Base-by-base conservation (phyloP, 148 eudicot genomes). In the Chenopodium berlandieri region DNA sequence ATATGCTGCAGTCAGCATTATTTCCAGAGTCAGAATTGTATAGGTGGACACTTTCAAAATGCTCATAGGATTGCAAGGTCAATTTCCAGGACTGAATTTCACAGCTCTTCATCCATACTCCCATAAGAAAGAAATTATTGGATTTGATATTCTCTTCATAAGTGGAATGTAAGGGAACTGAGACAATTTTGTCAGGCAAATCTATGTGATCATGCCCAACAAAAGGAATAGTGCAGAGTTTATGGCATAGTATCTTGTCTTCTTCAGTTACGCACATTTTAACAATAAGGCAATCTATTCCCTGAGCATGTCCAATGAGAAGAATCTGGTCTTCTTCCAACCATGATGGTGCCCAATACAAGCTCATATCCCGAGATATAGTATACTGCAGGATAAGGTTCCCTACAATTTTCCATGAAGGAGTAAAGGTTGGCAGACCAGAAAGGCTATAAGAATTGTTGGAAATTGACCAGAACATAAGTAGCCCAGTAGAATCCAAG, bases 331-430 rank as follows among this genome's bases (percentile, higher is more conserved):
- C 90, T 37, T 84, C 88, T 76, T 87, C 87, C 75, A 86, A 73
- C 79, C 88, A 78, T 66, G 89, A 88, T 48, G 93, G 93, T 54
- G 91, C 93, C 99, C 99, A 97, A n/a, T 84, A 76, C 88, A 97
- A 82, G 87, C 89, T 89, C 32, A 86, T 78, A 88, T 85, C 87
- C 69, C 52, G 90, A 75, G 86, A 83, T 65, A 78, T 58, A 80
- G 85, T 82, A 78, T 82, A 87, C 47, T 81, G 82, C 78, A 85
- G 17, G 52, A 19, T 34, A 86, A 83, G 8, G 80, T 87, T 86
- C 78, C 98, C 99, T 78, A 80, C 76, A 48, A 85, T 83, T 86
- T 89, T 84, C 92, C 92, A 91, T 10, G 90, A 77, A 73, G 99
- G 92, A 80, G 87, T 87, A 69, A 93, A 83, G 34, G 88, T 84